Conservation (phyloP, 1,284 basidiomycete genomes). For the Ganoderma meredithae region DNA sequence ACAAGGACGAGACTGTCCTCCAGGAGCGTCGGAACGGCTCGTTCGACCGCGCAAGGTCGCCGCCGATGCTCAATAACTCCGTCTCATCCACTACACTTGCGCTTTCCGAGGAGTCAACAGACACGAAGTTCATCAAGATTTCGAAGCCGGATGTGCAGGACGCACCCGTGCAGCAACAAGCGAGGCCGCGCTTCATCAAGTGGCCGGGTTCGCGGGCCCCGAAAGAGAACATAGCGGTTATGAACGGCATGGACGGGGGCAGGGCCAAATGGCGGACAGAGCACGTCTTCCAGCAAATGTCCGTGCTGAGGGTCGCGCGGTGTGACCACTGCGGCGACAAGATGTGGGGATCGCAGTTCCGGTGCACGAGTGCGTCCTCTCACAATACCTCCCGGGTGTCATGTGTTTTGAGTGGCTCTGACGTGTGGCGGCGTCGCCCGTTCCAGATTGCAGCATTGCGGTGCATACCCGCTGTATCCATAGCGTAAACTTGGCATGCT, state of each 20-base stretch:
- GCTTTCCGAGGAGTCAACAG: constrained; percentile 42
- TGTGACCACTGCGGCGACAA: constrained; percentile 98
- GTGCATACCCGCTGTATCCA: constrained; percentile 79
- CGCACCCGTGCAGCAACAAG: constrained; percentile 49
- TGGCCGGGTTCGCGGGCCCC: constrained; percentile 59
- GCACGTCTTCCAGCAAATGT: constrained; percentile 92
- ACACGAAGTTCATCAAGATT: constrained; percentile 42
- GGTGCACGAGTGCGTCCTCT: constrained; percentile 79
- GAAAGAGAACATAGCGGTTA: constrained; percentile 36
- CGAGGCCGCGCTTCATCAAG: constrained; percentile 62
- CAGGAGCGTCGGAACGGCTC: constrained; percentile 44
- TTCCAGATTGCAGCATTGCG: constrained; percentile 70
- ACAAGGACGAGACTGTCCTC: constrained; percentile 34
- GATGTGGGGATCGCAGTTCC: constrained; percentile 96
- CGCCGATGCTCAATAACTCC: constrained; percentile 35
- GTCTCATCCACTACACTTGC: constrained; percentile 42
- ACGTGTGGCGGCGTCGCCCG: constrained; percentile 10
- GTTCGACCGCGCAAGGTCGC: constrained; percentile 41
- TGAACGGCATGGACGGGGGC: constrained; percentile 32
- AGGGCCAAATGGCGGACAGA: constrained; percentile 52
- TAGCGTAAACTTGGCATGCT: constrained; percentile 65
- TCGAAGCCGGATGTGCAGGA: constrained; percentile 42
- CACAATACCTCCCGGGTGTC: constrained; percentile 5
- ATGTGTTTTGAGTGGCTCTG: constrained; percentile 14
- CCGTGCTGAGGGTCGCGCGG: constrained; percentile 86